A percentile compares a stretch with the other conserved stretches of the same genome.
Conservation (phyloP, 352 stramenopile genomes). For the Phytophthora tubulina region DNA sequence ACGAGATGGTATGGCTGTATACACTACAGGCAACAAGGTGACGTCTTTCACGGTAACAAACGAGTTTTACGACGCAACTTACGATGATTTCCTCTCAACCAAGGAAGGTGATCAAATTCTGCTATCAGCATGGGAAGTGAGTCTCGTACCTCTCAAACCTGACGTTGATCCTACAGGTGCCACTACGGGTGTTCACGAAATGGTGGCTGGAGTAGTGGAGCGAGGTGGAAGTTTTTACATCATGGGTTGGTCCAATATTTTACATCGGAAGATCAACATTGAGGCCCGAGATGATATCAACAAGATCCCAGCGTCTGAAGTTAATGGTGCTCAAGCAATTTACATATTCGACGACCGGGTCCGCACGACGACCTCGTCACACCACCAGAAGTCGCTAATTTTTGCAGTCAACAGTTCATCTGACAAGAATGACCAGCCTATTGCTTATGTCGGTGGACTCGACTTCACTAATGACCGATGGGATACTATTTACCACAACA, state of each 20-base stretch:
- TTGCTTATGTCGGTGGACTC: conserved; percentile 60
- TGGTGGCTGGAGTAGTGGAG: conserved; percentile 44
- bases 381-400: conserved; percentile 63
- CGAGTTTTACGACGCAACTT: conserved; percentile 55
- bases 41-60: conserved; percentile 45
- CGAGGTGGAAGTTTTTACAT: conserved; percentile 50
- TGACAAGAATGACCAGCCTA: conserved; percentile 20
- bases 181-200: conserved; percentile 41
- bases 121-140: conserved; percentile 59
- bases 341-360: conserved; percentile 67
- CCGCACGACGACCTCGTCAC: conserved; percentile 35
- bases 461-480: conserved; percentile 69
- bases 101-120: conserved; percentile 38
- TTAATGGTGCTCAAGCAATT: conserved; percentile 23
- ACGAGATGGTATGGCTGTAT: conserved; percentile 42
- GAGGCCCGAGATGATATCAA: conserved; percentile 54
- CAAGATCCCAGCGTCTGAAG: conserved; percentile 17
- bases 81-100: conserved; percentile 43
- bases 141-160: conserved; percentile 53
- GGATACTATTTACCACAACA: conserved; percentile 61
- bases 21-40: conserved; percentile 50
- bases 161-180: conserved; percentile 23
- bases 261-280: conserved; percentile 43
- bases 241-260: conserved; percentile 60
- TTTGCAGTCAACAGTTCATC: conserved; percentile 22